Evolutionary conservation across 1,284 basidiomycete species (phyloP), one percentile per base, ranked within the genome.

Genomic region (Fomitopsis betulina): DNA sequence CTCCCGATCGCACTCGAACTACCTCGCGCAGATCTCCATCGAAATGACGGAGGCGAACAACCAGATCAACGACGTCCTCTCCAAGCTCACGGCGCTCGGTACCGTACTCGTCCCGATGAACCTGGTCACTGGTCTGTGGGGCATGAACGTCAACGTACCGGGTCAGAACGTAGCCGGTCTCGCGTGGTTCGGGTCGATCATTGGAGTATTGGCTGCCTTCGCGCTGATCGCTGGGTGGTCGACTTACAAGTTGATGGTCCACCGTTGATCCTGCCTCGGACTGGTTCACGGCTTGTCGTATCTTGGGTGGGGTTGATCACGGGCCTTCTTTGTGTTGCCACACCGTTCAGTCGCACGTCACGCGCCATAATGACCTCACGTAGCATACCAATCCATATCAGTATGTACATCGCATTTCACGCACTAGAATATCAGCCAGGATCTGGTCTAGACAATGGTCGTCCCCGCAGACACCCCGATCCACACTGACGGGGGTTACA

Each of bases 31-130:
- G 70, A 98, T 98, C 67, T 96, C 93, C 42, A 97, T 98, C 74
- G 96, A 98, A 77, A 98, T 97, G 95, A 98, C 96, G 33, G 96
- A 99, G 70, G 97, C 97, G 55, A 99, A 99, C 77, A 99, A 99
- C 74, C 96, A 98, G 77, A 99, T 98, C 78, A 99, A 99, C 76
- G 96, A 99, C 72, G 96, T 99, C 3, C 84, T 99, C 5, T 94
- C 92, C n/a, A 98, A 98, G 78, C 80, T 99, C 61, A 99, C 97
- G 0, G 97, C 97, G 8, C 82, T 99, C 40, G 97, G 97, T 85
- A 98, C 97, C 0, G 88, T 99, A 4, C 87, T 99, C 62, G 91
- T 99, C 67, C 94, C 94, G 17, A 96, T 97, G 94, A 97, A 97
- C 73, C 75, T 98, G 71, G 85, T 97, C 50, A 97, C 95, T 13